Evolutionary conservation across 768 basidiomycete genomes (phyloP).

Genomic region (Pholiota molesta): DNA sequence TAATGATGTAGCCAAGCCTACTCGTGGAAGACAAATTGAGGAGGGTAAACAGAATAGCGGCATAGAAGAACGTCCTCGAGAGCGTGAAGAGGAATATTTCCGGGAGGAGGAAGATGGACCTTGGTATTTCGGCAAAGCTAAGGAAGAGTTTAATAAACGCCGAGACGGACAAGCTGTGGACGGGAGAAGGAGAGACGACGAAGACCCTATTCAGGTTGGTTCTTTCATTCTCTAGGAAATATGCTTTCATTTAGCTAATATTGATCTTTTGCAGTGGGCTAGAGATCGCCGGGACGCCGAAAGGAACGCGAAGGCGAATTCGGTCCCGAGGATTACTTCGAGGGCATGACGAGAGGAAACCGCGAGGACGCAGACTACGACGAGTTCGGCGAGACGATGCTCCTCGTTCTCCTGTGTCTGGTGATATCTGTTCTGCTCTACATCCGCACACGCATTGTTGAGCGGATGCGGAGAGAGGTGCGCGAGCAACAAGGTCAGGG

Average conservation of each 20-base stretch:
- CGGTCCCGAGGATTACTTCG: constrained; percentile 84
- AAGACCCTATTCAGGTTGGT: constrained; percentile 73
- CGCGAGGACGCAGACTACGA: constrained; percentile 67
- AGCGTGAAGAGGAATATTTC: constrained; percentile 36
- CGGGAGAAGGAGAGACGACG: constrained; percentile 51
- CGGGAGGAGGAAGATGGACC: constrained; percentile 62
- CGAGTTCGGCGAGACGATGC: constrained; percentile 79
- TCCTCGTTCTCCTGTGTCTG: constrained; percentile 74
- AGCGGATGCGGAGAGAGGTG: constrained; percentile 70
- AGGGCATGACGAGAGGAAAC: constrained; percentile 60
- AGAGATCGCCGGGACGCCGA: constrained; percentile 73
- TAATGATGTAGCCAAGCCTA: constrained; percentile 21
- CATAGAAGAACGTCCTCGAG: constrained; percentile 24
- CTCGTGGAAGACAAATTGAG: constrained; percentile 44
- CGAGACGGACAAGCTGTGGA: constrained; percentile 41
- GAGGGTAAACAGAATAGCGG: constrained; percentile 32
- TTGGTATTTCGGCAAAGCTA: constrained; percentile 85
- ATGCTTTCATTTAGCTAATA: constrained; percentile 3
- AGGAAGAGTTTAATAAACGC: constrained; percentile 73
- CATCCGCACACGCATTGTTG: constrained; percentile 76
- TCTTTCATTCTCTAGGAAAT: neutral
- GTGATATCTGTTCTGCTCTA: constrained; percentile 77
- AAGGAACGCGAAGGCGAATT: constrained; percentile 75
- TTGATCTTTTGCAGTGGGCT: constrained; percentile 61
- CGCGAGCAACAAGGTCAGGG: constrained; percentile 39